Conservation (phyloP, 805 yeast genomes). For the Candida tibetensis region DNA sequence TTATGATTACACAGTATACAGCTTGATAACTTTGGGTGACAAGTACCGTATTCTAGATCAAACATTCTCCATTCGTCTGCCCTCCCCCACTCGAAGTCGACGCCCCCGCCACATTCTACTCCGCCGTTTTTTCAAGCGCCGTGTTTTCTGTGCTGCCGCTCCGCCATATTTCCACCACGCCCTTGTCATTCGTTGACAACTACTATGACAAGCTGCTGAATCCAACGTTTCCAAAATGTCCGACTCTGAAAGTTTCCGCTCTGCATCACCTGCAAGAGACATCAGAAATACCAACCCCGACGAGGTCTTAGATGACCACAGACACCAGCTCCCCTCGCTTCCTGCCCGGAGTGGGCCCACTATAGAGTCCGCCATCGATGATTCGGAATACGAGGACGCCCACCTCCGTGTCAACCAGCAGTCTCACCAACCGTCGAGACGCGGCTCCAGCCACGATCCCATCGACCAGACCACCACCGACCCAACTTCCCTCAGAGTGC, state of each 20-base stretch:
- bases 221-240: constrained; percentile 39
- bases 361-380: constrained; percentile 10
- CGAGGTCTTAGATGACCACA: constrained; percentile 39
- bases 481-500: constrained; percentile 2
- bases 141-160: no score
- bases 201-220: no score
- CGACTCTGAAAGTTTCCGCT: constrained; percentile 37
- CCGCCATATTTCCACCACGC: no score
- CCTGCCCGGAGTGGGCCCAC: constrained; percentile 21
- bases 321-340: constrained; percentile 35
- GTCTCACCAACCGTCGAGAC: neutral
- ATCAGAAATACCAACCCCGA: constrained; percentile 24
- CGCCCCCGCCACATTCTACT: no score
- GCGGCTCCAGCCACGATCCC: neutral
- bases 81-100: no score
- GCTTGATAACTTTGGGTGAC: no score
- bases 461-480: neutral
- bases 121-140: no score
- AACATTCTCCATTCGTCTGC: no score
- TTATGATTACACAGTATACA: neutral
- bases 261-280: constrained; percentile 24
- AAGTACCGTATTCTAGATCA: no score
- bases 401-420: constrained; percentile 1
- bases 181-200: no score
- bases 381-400: constrained; percentile 1